phyloP scores from a whole-genome alignment of 2,329 filamentous ascomycete genomes.

The Arthroderma sp. region DNA sequence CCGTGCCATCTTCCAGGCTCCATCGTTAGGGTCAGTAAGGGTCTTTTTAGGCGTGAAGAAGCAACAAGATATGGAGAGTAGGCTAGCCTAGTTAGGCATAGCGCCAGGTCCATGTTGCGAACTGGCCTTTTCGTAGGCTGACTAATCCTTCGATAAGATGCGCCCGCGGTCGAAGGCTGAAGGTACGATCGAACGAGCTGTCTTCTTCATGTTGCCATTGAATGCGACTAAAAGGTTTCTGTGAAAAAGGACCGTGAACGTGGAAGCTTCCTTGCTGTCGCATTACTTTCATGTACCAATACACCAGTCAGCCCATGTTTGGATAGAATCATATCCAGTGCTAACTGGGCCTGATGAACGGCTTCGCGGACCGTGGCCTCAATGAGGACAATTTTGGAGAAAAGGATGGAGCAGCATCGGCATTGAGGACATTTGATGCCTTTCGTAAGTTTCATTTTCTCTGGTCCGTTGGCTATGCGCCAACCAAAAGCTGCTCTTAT shows the following conservation, averaged over 20 bases:
- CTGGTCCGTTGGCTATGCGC: background rate
- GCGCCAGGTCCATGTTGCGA: conserved; percentile 1
- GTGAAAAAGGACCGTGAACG: background rate
- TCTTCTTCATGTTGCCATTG: background rate
- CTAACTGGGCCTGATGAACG: conserved; percentile 52
- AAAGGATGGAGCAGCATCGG: conserved; percentile 43
- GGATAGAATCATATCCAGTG: background rate
- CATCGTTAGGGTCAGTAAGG: no score
- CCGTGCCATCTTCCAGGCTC: no score
- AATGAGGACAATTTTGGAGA: conserved; percentile 72
- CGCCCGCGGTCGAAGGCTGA: no score
- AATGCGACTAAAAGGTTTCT: background rate
- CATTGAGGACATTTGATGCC: conserved; percentile 78
- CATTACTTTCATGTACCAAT: background rate
- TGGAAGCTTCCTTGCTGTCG: background rate
- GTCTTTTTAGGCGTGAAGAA: no score
- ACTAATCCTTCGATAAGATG: conserved; percentile 3
- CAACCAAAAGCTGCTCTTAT: background rate
- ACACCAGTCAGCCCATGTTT: background rate
- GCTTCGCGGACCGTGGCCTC: conserved; percentile 55
- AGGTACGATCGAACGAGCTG: background rate
- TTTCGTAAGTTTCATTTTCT: conserved; percentile 59
- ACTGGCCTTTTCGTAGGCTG: conserved; percentile 8
- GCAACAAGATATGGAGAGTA: background rate
- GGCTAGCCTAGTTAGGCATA: background rate